Evolutionary conservation across 345 rosid species (phyloP).

Genomic region (Aquilaria malaccensis): DNA sequence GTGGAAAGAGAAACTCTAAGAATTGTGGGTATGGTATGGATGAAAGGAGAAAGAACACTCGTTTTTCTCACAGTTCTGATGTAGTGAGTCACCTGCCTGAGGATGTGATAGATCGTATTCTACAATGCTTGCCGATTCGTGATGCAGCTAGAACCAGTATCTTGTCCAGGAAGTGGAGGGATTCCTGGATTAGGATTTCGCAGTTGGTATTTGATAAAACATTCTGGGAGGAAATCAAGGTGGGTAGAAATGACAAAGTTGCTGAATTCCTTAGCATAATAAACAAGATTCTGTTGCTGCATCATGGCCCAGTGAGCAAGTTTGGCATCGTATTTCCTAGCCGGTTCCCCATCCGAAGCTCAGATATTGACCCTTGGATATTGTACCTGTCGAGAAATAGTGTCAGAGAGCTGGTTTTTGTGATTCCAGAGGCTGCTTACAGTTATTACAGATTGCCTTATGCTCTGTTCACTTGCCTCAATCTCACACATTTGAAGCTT

Average conservation of each 20-base stretch:
- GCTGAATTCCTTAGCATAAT: slow-evolving; percentile 6
- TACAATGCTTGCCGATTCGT: slow-evolving; percentile 20
- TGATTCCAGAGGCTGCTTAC: slow-evolving; percentile 12
- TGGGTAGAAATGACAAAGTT: slow-evolving; percentile 19
- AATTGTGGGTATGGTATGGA: slow-evolving; percentile 8
- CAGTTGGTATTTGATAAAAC: slow-evolving; percentile 24
- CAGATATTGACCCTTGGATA: slow-evolving; percentile 22
- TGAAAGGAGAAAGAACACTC: slow-evolving; percentile 4
- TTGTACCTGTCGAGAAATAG: slow-evolving; percentile 9
- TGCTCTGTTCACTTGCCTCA: slow-evolving; percentile 20
- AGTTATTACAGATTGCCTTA: slow-evolving; percentile 22
- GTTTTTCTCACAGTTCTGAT: slow-evolving; percentile 6
- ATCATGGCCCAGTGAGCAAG: slow-evolving; percentile 22
- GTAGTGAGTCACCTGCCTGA: slow-evolving; percentile 22
- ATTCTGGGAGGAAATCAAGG: slow-evolving; percentile 18
- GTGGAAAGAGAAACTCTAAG: too few relatives aligned
- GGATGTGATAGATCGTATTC: slow-evolving; percentile 25
- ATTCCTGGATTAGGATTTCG: slow-evolving; percentile 26
- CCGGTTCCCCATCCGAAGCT: slow-evolving; percentile 9
- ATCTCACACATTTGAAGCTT: slow-evolving; percentile 27
- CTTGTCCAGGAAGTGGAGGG: slow-evolving; percentile 29
- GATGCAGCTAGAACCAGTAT: slow-evolving; percentile 27
- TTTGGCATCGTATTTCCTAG: slow-evolving; percentile 23
- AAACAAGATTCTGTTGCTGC: slow-evolving; percentile 13
- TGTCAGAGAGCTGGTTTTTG: slow-evolving; percentile 22